A percentile compares a stretch with the other conserved stretches of the same genome.
phyloP scores from a whole-genome alignment of 208 protist genomes.

The Leishmania gerbilli region DNA sequence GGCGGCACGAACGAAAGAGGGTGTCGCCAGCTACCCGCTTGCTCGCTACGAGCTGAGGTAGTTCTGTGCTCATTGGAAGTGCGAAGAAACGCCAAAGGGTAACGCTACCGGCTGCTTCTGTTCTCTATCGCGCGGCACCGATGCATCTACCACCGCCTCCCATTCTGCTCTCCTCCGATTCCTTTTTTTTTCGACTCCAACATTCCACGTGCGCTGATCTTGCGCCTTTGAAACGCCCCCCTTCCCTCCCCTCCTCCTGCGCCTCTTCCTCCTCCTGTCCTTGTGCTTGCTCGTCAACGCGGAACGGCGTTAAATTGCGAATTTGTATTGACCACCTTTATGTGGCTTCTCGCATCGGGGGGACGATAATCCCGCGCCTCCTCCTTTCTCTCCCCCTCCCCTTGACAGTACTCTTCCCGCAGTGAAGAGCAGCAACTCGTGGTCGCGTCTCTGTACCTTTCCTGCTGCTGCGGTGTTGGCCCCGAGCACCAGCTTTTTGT shows the following conservation, averaged over 20 bases:
- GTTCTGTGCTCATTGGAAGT: background rate
- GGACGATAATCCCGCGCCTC: background rate
- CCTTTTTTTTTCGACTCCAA: background rate
- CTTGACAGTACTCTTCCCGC: background rate
- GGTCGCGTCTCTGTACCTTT: background rate
- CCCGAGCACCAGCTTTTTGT: background rate
- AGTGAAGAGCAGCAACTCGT: background rate
- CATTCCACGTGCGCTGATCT: background rate
- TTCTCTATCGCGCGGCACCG: background rate
- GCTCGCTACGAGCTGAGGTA: background rate
- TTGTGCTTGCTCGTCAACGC: background rate
- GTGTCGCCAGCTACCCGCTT: background rate
- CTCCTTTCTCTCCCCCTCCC: background rate
- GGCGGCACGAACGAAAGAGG: background rate
- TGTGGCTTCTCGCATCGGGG: background rate
- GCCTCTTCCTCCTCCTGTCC: background rate
- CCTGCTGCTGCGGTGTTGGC: background rate
- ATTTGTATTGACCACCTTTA: background rate
- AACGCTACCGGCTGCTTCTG: background rate
- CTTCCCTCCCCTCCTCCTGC: background rate
- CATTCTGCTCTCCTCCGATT: background rate
- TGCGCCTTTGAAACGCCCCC: background rate
- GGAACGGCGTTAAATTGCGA: no score
- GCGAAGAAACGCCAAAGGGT: background rate
- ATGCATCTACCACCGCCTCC: background rate